These are phyloP conservation scores for Phytophthora lateralis DNA, from an alignment of 352 stramenopile genomes.

Conservation along the genomic window DNA sequence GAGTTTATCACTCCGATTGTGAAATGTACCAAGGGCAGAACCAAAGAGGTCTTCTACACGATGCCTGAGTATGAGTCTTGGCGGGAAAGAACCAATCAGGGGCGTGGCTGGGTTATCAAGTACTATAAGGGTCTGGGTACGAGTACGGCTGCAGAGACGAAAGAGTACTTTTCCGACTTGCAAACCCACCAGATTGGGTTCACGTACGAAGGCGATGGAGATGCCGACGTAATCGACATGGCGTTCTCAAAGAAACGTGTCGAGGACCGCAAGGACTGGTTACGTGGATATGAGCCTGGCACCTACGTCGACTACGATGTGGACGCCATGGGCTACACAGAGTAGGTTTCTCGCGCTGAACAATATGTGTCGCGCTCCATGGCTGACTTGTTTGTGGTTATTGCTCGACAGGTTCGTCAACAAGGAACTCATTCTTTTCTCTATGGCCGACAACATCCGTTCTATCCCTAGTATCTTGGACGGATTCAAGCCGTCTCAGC, in stretches of 20 bases:
- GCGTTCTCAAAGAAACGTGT: constrained; percentile 97
- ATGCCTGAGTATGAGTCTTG: constrained; percentile 97
- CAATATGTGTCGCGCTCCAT: not conserved
- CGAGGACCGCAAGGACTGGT: constrained; percentile 96
- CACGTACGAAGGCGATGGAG: constrained; percentile 89
- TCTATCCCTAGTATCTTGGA: constrained; percentile 96
- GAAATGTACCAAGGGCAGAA: constrained; percentile 93
- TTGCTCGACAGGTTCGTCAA: constrained; percentile 92
- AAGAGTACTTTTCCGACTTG: constrained; percentile 97
- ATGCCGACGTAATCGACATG: constrained; percentile 95
- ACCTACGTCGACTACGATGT: constrained; percentile 93
- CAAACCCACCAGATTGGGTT: constrained; percentile 95
- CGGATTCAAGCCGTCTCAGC: constrained; percentile 98
- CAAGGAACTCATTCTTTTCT: constrained; percentile 99
- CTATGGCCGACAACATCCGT: constrained; percentile 97
- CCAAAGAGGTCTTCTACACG: constrained; percentile 95
- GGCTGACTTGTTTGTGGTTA: constrained; percentile 14
- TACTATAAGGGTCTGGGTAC: constrained; percentile 99
- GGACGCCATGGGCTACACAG: constrained; percentile 92
- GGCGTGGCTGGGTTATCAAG: constrained; percentile 96
- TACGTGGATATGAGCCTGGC: constrained; percentile 85
- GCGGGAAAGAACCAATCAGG: constrained; percentile 86
- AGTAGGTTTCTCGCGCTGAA: constrained; percentile 55
- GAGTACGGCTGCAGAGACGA: constrained; percentile 95
- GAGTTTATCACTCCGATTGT: constrained; percentile 98